Percentiles rank a stretch among this genome's conserved stretches.
phyloP scores from a whole-genome alignment of 805 yeast genomes.

The Monosporozyma yasuniensis region DNA sequence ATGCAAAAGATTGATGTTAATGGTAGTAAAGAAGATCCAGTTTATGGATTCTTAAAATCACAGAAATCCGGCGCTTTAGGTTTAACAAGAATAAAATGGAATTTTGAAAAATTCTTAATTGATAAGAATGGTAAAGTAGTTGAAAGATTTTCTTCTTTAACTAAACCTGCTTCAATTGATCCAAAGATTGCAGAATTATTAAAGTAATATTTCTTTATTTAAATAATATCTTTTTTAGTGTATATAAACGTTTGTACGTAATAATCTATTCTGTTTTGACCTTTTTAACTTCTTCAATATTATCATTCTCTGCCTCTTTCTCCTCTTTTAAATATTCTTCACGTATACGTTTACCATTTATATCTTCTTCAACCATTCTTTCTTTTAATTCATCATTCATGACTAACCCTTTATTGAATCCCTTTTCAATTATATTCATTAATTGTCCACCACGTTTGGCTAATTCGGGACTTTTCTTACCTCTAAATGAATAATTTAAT shows the following conservation, averaged over 20 bases:
- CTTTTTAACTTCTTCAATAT: slow-evolving; percentile 2
- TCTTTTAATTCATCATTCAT: slow-evolving; percentile 20
- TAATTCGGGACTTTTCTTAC: slow-evolving; percentile 69
- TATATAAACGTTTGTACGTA: neutral
- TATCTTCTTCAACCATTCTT: slow-evolving; percentile 25
- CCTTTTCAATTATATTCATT: slow-evolving; percentile 65
- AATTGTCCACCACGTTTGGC: slow-evolving; percentile 76
- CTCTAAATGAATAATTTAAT: slow-evolving; percentile 79
- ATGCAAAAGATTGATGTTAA: slow-evolving; percentile 83
- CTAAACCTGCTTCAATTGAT: slow-evolving; percentile 56
- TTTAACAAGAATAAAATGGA: slow-evolving; percentile 67
- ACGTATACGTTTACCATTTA: slow-evolving; percentile 17
- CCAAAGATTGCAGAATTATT: slow-evolving; percentile 51
- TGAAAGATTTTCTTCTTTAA: slow-evolving; percentile 54
- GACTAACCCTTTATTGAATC: slow-evolving; percentile 38
- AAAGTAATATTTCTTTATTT: no score
- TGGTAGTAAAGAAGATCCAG: slow-evolving; percentile 73
- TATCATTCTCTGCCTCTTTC: slow-evolving; percentile 1
- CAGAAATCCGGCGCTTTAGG: slow-evolving; percentile 54
- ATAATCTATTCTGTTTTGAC: slow-evolving; percentile 1
- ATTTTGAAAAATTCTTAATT: slow-evolving; percentile 63
- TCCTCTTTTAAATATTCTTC: slow-evolving; percentile 16
- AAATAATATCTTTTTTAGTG: neutral
- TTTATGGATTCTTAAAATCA: slow-evolving; percentile 66
- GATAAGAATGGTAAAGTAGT: slow-evolving; percentile 48